These are phyloP conservation scores for Grosmannia serpens DNA, from an alignment of 2,329 filamentous ascomycete species.

Conservation along the genomic window DNA sequence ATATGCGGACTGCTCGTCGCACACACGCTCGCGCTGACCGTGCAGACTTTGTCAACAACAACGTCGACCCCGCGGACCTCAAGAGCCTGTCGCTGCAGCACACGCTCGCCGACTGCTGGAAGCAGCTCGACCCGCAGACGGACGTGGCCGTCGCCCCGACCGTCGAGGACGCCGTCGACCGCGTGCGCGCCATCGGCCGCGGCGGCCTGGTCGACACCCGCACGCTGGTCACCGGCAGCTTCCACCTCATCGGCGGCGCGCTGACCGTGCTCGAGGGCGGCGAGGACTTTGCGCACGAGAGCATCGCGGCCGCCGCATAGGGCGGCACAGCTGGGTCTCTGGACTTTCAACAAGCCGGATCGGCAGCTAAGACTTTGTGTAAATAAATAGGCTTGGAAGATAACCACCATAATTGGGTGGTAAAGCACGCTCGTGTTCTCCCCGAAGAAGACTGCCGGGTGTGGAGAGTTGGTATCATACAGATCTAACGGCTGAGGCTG, in stretches of 20 bases:
- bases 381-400: no score
- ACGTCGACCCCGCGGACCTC: conserved; percentile 38
- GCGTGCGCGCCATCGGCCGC: conserved; percentile 6
- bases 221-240: conserved; percentile 34
- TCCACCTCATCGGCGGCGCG: conserved; percentile 33
- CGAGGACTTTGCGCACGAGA: background rate
- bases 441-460: no score
- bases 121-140: conserved; percentile 30
- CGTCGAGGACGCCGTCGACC: conserved; percentile 44
- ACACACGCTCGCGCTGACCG: background rate
- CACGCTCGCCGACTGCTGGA: conserved; percentile 39
- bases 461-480: no score
- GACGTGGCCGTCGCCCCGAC: conserved; percentile 35
- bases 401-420: no score
- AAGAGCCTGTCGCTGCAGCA: conserved; percentile 38
- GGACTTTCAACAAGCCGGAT: no score
- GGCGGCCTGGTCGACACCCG: conserved; percentile 1
- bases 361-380: no score
- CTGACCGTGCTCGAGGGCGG: conserved; percentile 16
- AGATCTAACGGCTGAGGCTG: no score
- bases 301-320: background rate
- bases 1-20: background rate
- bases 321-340: no score
- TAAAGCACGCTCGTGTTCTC: no score
- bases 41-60: conserved; percentile 45